phyloP scores from a whole-genome alignment of 805 yeast species.

The Starmera quercuum region DNA sequence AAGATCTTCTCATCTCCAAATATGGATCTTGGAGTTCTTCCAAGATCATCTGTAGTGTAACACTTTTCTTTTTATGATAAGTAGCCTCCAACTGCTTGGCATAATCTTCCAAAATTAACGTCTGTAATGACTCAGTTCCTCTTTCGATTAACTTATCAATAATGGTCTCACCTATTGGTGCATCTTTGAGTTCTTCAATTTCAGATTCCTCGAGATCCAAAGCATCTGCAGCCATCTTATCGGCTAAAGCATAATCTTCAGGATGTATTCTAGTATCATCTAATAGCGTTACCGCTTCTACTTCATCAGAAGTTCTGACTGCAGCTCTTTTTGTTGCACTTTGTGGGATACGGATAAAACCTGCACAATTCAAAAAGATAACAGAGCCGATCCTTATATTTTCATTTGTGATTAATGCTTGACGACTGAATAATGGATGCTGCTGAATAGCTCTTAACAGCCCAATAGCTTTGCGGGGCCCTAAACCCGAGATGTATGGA shows the following conservation, averaged over 20 bases:
- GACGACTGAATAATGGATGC: slow-evolving; percentile 59
- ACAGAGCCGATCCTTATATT: slow-evolving; percentile 57
- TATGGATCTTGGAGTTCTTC: slow-evolving; percentile 84
- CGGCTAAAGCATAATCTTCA: slow-evolving; percentile 92
- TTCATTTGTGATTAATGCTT: slow-evolving; percentile 76
- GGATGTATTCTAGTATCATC: slow-evolving; percentile 98
- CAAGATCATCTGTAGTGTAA: slow-evolving; percentile 75
- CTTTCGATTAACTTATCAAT: slow-evolving; percentile 51
- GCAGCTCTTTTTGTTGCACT: slow-evolving; percentile 35
- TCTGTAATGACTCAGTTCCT: slow-evolving; percentile 70
- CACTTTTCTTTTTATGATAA: slow-evolving; percentile 66
- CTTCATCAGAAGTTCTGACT: slow-evolving; percentile 28
- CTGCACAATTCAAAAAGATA: slow-evolving; percentile 86
- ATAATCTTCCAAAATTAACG: slow-evolving; percentile 81
- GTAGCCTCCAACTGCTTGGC: slow-evolving; percentile 79
- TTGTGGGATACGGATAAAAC: slow-evolving; percentile 74
- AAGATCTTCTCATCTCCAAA: slow-evolving; percentile 74
- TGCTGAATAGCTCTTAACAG: slow-evolving; percentile 72
- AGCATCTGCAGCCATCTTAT: slow-evolving; percentile 98
- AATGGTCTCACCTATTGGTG: slow-evolving; percentile 65
- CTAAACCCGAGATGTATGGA: slow-evolving; percentile 84
- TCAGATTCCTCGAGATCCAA: slow-evolving; percentile 94
- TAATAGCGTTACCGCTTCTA: slow-evolving; percentile 63
- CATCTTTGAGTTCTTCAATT: slow-evolving; percentile 67
- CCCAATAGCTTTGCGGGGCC: slow-evolving; percentile 91